Conservation (phyloP, 2,329 filamentous ascomycete genomes). For the Colletotrichum aenigma region DNA sequence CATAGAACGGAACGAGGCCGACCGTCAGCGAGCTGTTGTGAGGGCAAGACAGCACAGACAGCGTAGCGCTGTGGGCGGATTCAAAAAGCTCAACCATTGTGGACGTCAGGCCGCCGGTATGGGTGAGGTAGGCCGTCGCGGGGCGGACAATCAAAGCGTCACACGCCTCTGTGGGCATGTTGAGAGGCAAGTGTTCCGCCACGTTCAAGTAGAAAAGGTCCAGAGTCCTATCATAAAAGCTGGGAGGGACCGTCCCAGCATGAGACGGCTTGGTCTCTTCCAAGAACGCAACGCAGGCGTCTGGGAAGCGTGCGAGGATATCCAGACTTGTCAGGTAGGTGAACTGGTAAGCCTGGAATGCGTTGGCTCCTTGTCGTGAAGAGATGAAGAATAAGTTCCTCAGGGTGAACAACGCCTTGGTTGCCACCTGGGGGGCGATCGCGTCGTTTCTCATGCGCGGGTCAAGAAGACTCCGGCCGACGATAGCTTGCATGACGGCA, state of each 20-base stretch:
- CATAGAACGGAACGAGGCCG: constrained; percentile 79
- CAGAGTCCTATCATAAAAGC: constrained; percentile 71
- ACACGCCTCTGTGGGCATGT: constrained; percentile 68
- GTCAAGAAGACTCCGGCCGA: constrained; percentile 66
- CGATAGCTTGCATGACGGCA: constrained; percentile 74
- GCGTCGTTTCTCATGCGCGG: constrained; percentile 46
- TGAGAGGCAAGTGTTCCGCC: constrained; percentile 80
- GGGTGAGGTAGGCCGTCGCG: constrained; percentile 73
- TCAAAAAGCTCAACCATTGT: constrained; percentile 74
- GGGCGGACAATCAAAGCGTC: constrained; percentile 77
- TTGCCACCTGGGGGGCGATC: constrained; percentile 67
- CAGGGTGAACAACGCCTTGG: constrained; percentile 74
- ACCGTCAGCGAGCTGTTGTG: constrained; percentile 75
- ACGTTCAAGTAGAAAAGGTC: constrained; percentile 89
- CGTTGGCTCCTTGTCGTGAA: constrained; percentile 70
- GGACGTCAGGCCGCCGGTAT: constrained; percentile 45
- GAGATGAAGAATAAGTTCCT: constrained; percentile 85
- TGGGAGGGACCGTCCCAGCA: constrained; percentile 60
- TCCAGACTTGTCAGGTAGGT: constrained; percentile 84
- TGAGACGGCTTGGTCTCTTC: constrained; percentile 57
- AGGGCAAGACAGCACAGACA: constrained; percentile 81
- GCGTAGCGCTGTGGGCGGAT: constrained; percentile 81
- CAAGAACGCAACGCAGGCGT: constrained; percentile 70
- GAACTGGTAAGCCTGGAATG: constrained; percentile 85
- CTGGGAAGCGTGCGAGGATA: constrained; percentile 74